Conservation (phyloP, 495 filamentous ascomycete genomes). For the Penicillium bovifimosum region DNA sequence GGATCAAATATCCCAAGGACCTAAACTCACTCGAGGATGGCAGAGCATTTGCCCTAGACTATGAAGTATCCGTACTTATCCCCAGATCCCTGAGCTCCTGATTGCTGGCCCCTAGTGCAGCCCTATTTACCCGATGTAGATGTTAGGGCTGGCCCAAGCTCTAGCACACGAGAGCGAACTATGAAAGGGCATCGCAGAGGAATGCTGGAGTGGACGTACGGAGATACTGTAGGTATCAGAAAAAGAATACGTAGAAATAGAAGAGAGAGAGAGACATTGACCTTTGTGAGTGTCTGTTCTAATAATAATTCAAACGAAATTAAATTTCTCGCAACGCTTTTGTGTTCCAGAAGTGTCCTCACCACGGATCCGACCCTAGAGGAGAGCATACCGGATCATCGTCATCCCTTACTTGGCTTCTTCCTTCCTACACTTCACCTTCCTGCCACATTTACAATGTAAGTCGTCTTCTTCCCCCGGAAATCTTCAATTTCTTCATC, state of each 20-base stretch:
- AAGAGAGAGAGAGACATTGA: background rate
- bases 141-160: conserved; percentile 18
- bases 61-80: too few relatives aligned
- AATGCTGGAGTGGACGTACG: background rate
- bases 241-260: background rate
- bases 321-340: background rate
- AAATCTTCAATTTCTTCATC: conserved; percentile 2
- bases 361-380: background rate
- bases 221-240: background rate
- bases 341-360: conserved; percentile 1
- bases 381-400: conserved; percentile 22
- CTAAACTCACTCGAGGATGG: too few relatives aligned
- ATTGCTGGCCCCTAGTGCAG: conserved; percentile 6
- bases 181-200: conserved; percentile 11
- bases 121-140: conserved; percentile 26
- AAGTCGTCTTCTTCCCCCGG: conserved; percentile 6
- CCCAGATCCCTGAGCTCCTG: conserved; percentile 1
- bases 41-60: background rate
- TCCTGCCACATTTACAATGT: background rate
- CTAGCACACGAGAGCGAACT: conserved; percentile 20
- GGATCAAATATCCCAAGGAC: too few relatives aligned
- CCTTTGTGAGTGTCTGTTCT: background rate
- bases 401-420: conserved; percentile 27
- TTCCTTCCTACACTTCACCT: conserved; percentile 12
- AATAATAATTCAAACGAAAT: background rate